Evolutionary conservation across 2,329 filamentous ascomycete genomes (phyloP).

Genomic region (Monilinia aucupariae): DNA sequence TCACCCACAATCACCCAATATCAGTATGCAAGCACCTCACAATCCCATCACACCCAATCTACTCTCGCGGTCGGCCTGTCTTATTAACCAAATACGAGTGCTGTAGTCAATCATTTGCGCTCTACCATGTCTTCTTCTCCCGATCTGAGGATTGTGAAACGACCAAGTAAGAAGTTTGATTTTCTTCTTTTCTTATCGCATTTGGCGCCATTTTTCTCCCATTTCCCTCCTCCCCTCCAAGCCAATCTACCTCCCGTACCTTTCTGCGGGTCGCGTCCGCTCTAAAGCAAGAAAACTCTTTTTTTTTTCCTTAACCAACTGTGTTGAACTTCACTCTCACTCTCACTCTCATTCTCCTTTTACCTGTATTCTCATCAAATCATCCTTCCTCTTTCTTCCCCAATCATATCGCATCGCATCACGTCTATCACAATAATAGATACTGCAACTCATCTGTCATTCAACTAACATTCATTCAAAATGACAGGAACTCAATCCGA

Average conservation of each 20-base stretch:
- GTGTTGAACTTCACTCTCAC: neutral
- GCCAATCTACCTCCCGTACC: neutral
- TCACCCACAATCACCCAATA: no score
- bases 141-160: conserved; percentile 30
- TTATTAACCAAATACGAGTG: no score
- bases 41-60: neutral
- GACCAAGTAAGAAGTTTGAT: conserved; percentile 32
- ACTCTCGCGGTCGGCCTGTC: no score
- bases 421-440: neutral
- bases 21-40: conserved; percentile 1
- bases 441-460: conserved; percentile 12
- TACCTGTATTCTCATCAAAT: neutral
- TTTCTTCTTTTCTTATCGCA: neutral
- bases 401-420: conserved; percentile 11
- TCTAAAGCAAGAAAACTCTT: conserved; percentile 1
- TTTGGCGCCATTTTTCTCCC: neutral
- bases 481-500: conserved; percentile 83
- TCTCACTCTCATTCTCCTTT: neutral
- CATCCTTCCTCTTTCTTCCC: neutral
- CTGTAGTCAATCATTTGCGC: no score
- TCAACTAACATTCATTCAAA: conserved; percentile 25
- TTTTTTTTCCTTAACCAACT: neutral
- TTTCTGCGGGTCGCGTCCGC: conserved; percentile 7
- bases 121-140: conserved; percentile 26
- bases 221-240: neutral